Conservation (phyloP, 2,329 filamentous ascomycete genomes). For the Harringtonia aguacate region DNA sequence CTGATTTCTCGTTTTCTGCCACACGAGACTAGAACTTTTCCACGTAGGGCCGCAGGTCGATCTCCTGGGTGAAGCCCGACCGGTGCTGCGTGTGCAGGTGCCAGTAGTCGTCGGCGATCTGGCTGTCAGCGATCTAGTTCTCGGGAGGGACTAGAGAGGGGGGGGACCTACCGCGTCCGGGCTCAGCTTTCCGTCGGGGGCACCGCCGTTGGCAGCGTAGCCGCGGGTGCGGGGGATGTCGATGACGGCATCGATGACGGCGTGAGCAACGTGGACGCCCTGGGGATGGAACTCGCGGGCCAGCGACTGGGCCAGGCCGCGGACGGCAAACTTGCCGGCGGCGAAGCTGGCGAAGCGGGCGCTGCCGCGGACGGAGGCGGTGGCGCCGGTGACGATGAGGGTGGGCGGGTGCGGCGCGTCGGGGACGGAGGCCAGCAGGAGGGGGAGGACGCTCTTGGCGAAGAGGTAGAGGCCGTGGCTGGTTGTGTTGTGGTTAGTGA, state of each 20-base stretch:
- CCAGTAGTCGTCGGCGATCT: constrained; percentile 88
- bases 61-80: constrained; percentile 70
- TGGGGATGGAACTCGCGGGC: constrained; percentile 76
- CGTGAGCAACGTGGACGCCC: constrained; percentile 75
- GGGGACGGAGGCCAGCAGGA: constrained; percentile 51
- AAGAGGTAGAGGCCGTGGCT: constrained; percentile 67
- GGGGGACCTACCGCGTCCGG: constrained; percentile 55
- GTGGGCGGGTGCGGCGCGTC: constrained; percentile 57
- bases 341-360: constrained; percentile 63
- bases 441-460: constrained; percentile 58
- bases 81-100: constrained; percentile 69
- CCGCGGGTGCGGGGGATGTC: constrained; percentile 64
- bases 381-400: constrained; percentile 79
- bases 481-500: neutral
- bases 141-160: neutral
- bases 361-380: constrained; percentile 64
- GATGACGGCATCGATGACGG: constrained; percentile 76
- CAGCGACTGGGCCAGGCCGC: constrained; percentile 63
- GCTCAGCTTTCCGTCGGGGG: constrained; percentile 53
- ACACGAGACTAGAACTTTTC: constrained; percentile 62
- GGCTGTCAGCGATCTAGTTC: neutral
- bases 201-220: constrained; percentile 29
- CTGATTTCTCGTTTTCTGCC: neutral
- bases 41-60: constrained; percentile 69
- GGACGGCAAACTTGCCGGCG: constrained; percentile 67